Conservation (phyloP, 169 alveolate species). For the Cryptosporidium parvum region DNA sequence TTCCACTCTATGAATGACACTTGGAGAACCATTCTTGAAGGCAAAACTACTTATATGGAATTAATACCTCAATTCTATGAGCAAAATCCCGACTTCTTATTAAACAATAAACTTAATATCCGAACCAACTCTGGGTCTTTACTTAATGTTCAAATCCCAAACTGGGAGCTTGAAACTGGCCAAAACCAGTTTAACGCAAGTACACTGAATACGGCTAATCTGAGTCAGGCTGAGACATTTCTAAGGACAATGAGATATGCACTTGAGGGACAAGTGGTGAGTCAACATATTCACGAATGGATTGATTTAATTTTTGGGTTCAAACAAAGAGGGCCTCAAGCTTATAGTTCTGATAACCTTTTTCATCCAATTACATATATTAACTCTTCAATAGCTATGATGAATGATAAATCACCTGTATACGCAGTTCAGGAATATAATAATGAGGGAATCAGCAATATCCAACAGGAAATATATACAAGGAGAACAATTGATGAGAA, state of each 20-base stretch:
- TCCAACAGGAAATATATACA: not conserved
- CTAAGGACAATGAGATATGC: constrained; percentile 89
- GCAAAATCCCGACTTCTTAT: constrained; percentile 87
- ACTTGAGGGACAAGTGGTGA: constrained; percentile 94
- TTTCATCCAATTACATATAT: constrained; percentile 92
- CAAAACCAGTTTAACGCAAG: not conserved
- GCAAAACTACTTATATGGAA: constrained; percentile 91
- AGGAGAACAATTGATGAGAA: constrained; percentile 77
- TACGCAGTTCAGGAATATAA: constrained; percentile 64
- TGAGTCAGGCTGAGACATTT: constrained; percentile 82
- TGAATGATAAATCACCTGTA: constrained; percentile 59
- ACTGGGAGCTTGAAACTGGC: constrained; percentile 82
- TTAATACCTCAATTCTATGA: constrained; percentile 94
- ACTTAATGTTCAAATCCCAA: constrained; percentile 89
- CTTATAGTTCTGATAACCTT: constrained; percentile 82
- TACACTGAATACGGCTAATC: not conserved
- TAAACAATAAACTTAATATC: constrained; percentile 85
- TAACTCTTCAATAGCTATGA: constrained; percentile 72
- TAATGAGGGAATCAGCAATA: constrained; percentile 43
- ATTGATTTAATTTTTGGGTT: constrained; percentile 97
- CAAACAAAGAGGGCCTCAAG: constrained; percentile 91
- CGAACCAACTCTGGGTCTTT: constrained; percentile 83
- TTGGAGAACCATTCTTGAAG: constrained; percentile 78
- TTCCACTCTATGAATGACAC: constrained; percentile 65
- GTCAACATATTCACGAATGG: constrained; percentile 93